Base-by-base conservation (phyloP, 1,284 basidiomycete species). In the Afroboletus lepidellus region DNA sequence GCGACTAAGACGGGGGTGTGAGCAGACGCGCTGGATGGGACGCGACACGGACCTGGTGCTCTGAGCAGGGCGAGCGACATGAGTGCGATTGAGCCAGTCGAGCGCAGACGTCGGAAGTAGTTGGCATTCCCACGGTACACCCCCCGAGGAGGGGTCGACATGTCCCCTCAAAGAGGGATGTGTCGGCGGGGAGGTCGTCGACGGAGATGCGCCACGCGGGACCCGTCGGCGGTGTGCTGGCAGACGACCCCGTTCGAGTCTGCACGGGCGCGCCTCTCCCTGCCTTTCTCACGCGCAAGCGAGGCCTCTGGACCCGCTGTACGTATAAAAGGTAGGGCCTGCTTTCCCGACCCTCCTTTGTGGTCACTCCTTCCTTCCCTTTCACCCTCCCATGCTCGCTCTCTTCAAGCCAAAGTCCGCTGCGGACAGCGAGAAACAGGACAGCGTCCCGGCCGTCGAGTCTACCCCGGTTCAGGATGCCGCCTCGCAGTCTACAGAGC, bases 11-110 rank as follows among this genome's bases (percentile, higher is more conserved):
- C 18, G 3, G 8, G 23, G 32, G 9, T 2, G 37, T 62, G 32
- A 20, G 48, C 11, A 25, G 11, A 43, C 20, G 20, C 24, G 36
- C 12, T 27, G 9, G 23, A 8, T 29, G 15, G 0, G 43, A 5
- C 2, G 16, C 6, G 37, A 38, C 54, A 54, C 60, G 37, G 6
- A 81, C 81, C 73, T 69, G 77, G 71, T 57, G 74, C 66, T 64
- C 72, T 78, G 55, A 83, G 65, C 34, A 74, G 64, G 53, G 66
- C 59, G 64, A 80, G 72, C 60, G 80, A 78, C 81, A 85, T 85
- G 29, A 24, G 8, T 30, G 27, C 24, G 24, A 3, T 5, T 57
- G 61, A n/a, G 23, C 27, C 29, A n/a, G 33, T 21, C 5, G 37
- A 38, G 33, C 48, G 29, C 20, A 13, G 25, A 33, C 15, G 9